Conservation (phyloP, 495 filamentous ascomycete genomes). For the Aspergillus nidulans region DNA sequence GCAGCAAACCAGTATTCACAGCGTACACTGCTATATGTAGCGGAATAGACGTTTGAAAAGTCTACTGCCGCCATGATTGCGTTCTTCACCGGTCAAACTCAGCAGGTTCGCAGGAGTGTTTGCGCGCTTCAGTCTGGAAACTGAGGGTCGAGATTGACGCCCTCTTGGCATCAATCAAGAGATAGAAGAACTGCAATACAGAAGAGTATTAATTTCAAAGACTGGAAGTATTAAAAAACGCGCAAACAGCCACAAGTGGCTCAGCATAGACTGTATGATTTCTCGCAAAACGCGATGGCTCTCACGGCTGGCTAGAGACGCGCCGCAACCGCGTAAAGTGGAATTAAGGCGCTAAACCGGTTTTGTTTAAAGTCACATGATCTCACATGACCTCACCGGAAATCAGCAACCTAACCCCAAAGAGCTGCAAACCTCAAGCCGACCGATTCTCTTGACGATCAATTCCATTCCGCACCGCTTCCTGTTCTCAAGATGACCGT, state of each 20-base stretch:
- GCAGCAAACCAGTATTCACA: not conserved
- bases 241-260: conserved; percentile 24
- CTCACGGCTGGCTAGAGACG: conserved; percentile 21
- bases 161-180: conserved; percentile 10
- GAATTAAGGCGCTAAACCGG: conserved; percentile 24
- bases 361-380: conserved; percentile 17
- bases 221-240: conserved; percentile 2
- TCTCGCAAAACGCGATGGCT: conserved; percentile 24
- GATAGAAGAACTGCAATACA: not conserved
- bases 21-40: conserved; percentile 90
- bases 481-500: conserved; percentile 40
- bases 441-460: conserved; percentile 16
- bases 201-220: not conserved
- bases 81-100: conserved; percentile 21
- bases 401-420: conserved; percentile 26
- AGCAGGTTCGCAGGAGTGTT: conserved; percentile 19
- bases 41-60: conserved; percentile 66
- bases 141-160: conserved; percentile 4
- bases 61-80: conserved; percentile 39
- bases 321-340: conserved; percentile 28
- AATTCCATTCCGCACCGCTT: conserved; percentile 13
- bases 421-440: conserved; percentile 30
- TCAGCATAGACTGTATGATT: conserved; percentile 17
- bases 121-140: conserved; percentile 6
- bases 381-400: conserved; percentile 30